Percentiles rank a stretch among this genome's conserved stretches.
Evolutionary conservation across 306 rosid species (phyloP).

Genomic region (Herpetospermum pedunculosum): DNA sequence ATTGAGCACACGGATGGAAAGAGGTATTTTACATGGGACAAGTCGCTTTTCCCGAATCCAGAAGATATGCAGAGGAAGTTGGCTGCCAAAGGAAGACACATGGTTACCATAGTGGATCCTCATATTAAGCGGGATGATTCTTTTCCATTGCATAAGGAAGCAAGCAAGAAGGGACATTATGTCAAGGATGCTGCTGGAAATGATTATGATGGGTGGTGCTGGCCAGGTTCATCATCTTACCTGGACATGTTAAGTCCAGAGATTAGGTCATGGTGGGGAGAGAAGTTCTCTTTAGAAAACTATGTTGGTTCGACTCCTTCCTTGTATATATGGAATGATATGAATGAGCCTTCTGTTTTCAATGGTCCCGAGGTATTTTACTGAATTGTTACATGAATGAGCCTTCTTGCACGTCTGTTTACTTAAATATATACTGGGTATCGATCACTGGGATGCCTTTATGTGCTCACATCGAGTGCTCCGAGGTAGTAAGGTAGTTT

Average conservation of each 20-base stretch:
- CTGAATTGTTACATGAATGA: conserved; percentile 11
- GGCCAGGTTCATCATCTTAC: conserved; percentile 97
- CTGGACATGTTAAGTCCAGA: conserved; percentile 60
- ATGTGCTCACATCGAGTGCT: neutral
- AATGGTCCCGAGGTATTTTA: conserved; percentile 90
- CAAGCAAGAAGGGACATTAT: conserved; percentile 66
- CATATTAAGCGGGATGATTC: conserved; percentile 79
- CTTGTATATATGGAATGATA: conserved; percentile 91
- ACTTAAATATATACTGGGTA: neutral
- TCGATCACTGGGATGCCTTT: neutral
- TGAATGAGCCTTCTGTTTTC: conserved; percentile 98
- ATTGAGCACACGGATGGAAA: conserved; percentile 90
- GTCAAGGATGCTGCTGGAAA: conserved; percentile 82
- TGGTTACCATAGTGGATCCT: conserved; percentile 96
- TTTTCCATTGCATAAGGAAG: conserved; percentile 66
- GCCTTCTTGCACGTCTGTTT: neutral
- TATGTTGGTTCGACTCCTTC: conserved; percentile 93
- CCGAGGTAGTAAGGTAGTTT: neutral
- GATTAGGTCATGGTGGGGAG: conserved; percentile 90
- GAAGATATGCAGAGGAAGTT: conserved; percentile 92
- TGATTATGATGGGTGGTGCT: conserved; percentile 95
- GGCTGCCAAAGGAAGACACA: conserved; percentile 67
- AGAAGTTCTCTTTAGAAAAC: conserved; percentile 48
- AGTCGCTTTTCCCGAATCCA: conserved; percentile 64
- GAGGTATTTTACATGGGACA: conserved; percentile 92